A percentile compares a stretch with the other conserved stretches of the same genome.
phyloP scores from a whole-genome alignment of 2,329 filamentous ascomycete species.

The Aspergillus calidoustus region DNA sequence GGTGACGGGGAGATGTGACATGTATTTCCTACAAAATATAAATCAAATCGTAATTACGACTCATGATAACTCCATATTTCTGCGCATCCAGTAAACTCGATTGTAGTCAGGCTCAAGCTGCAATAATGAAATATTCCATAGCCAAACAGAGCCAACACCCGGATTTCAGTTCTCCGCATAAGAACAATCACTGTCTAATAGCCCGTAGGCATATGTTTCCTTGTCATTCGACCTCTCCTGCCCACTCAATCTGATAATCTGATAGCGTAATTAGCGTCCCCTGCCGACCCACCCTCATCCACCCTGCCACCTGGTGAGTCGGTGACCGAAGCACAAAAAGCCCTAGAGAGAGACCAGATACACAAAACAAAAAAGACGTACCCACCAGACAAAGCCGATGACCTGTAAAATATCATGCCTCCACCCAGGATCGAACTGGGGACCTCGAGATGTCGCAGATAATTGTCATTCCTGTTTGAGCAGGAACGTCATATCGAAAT shows the following conservation, averaged over 20 bases:
- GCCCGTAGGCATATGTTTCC: no score
- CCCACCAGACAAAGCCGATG: background rate
- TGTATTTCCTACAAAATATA: constrained; percentile 19
- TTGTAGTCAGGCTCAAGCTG: background rate
- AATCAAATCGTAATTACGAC: constrained; percentile 18
- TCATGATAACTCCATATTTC: constrained; percentile 1
- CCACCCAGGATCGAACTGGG: constrained; percentile 19
- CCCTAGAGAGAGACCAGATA: background rate
- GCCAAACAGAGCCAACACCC: no score
- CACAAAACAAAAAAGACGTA: background rate
- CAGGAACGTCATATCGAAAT: constrained; percentile 17
- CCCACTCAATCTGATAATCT: background rate
- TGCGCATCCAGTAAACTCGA: background rate
- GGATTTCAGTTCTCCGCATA: no score
- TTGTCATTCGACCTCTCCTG: background rate
- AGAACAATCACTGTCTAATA: no score
- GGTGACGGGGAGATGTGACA: constrained; percentile 11
- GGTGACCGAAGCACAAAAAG: background rate
- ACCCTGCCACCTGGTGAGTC: background rate
- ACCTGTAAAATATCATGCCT: constrained; percentile 1
- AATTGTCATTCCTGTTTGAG: constrained; percentile 8
- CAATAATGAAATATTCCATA: no score
- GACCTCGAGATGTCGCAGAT: constrained; percentile 15
- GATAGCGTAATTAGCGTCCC: background rate
- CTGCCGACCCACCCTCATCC: background rate